Evolutionary conservation across 2,329 filamentous ascomycete genomes (phyloP), one percentile per base, ranked within the genome.

Genomic region (Penicillium sp.): DNA sequence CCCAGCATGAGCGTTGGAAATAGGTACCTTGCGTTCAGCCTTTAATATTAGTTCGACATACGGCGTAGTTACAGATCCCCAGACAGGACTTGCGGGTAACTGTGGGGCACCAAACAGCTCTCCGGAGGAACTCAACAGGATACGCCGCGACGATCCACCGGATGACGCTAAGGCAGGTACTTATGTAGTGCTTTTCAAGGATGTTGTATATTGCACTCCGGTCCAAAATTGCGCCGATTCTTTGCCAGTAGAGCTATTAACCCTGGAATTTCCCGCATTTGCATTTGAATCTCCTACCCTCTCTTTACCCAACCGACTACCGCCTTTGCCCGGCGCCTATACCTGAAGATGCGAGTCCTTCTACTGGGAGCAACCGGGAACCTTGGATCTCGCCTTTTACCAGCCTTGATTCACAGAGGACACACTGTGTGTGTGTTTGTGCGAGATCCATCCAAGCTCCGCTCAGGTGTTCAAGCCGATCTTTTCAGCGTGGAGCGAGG

Each of bases 291-390:
- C 5, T n/a, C 10, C 9, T 34, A 34, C 10, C 10, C 5, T 34
- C 13, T n/a, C 10, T 14, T 14, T 14, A 14, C 32, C 13, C 9
- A 34, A 3, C 3, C 2, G 3, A 30, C 2, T n/a, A 34, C 32
- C 6, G 6, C 13, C 32, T 34, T 34, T 14, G 32, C 13, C 32
- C 13, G 29, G 29, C 29, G 29, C 32, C 10, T 13, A 34, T 14
- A 14, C 32, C 41, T 8, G 10, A 53, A 53, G 1, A 56, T 65
- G 57, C 56, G 48, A 34, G 51, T 67, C 10, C 44, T 67, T 42
- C 44, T 63, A 9, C 29, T 66, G 6, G 62, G 63, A n/a, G 56
- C 54, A 38, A 66, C 62, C 16, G 64, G 64, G 27, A 62, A 58
- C 16, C 45, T 66, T 26, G 62, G 64, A 36, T 60, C 56, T 4